phyloP scores from a whole-genome alignment of 108 stramenopile species.

The Aurantiochytrium sp. region DNA sequence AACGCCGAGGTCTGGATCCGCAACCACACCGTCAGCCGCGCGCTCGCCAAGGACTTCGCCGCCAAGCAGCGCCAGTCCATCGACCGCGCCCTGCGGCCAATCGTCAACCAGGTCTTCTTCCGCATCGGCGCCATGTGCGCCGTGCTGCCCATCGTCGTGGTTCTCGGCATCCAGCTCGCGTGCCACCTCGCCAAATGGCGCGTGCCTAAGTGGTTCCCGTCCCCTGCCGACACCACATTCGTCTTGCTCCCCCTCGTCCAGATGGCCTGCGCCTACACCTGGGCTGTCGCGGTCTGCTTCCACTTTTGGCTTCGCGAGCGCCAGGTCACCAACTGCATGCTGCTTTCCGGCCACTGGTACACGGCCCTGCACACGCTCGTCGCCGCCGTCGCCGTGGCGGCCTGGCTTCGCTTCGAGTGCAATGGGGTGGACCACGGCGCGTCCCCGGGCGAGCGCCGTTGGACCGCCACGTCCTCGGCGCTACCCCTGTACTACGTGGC shows the following conservation, averaged over 20 bases:
- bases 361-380: neutral
- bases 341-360: slow-evolving; percentile 18
- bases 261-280: neutral
- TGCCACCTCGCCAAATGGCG: neutral
- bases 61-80: neutral
- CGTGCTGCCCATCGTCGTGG: neutral
- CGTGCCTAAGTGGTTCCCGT: neutral
- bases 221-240: neutral
- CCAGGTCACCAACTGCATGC: slow-evolving; percentile 17
- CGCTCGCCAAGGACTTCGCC: neutral
- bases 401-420: neutral
- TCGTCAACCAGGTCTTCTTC: neutral
- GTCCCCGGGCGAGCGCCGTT: neutral
- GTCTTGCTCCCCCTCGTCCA: neutral
- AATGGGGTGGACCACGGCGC: neutral
- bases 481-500: neutral
- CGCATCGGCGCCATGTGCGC: neutral
- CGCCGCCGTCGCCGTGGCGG: neutral
- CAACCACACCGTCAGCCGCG: neutral
- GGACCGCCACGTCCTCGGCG: neutral
- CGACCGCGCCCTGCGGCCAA: neutral
- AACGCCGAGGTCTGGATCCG: neutral
- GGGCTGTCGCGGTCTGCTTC: neutral
- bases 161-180: neutral
- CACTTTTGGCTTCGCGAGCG: slow-evolving; percentile 18